Evolutionary conservation across 2,329 filamentous ascomycete species (phyloP), one percentile per base, ranked within the genome.

Genomic region (Clonostachys rhizophaga): DNA sequence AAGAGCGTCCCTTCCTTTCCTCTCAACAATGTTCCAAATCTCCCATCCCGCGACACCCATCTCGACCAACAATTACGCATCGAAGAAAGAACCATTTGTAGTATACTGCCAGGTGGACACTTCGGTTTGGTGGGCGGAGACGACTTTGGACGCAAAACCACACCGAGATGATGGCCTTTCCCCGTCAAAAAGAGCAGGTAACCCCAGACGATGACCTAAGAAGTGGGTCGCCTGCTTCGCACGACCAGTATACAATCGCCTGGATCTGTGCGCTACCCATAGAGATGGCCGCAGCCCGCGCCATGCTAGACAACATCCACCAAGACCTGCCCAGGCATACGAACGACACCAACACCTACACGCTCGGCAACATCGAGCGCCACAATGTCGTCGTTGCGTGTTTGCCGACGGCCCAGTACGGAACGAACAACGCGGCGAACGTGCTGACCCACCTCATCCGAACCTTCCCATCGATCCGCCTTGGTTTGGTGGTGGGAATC

Each of bases 401-500:
- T 8, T 37, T 55, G 13, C 52, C 54, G 1, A n/a, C 12, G 12
- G 45, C 46, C 5, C 42, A 51, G 12, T 53, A 57, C 12, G 51
- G 55, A 2, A 52, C 44, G 5, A 50, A 46, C 17, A 52, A 49
- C 14, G 54, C 52, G 2, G 51, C 55, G 8, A 45, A 40, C 11
- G 52, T 55, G 2, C 43, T 49, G 1, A 51, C 40, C 14, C 40
- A 54, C 17, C 43, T 55, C 40, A 35, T 16, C 5, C 18, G 47
- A 4, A 52, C 43, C 2, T 57, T 57, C 33, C 52, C 49, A 1
- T 53, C n/a, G 8, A 47, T 52, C 6, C 48, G 44, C 1, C 42
- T 45, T 3, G 44, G 40, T 1, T 17, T 57, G 12, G 53, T 62
- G 45, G 60, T 62, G 4, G 58, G 60, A 3, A 58, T 62, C 1